Conservation (phyloP, 345 rosid species). For the Citrus unshiu region DNA sequence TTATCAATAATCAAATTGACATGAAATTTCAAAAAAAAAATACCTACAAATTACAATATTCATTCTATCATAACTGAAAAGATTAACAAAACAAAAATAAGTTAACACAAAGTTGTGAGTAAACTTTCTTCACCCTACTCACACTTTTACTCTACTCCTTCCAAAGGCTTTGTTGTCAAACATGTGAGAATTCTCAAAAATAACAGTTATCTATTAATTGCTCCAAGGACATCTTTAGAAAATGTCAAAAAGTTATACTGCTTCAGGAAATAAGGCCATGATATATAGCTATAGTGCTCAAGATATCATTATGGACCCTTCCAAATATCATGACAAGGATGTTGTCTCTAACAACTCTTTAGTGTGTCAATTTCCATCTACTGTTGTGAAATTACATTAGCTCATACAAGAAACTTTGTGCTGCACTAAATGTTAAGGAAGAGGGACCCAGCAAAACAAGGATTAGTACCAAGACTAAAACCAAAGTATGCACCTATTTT, state of each 20-base stretch:
- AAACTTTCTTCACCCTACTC: not conserved
- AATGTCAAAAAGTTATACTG: not conserved
- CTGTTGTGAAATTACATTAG: not conserved
- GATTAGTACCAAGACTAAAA: not conserved
- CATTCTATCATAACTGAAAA: not conserved
- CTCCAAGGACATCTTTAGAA: not conserved
- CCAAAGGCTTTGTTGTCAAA: not conserved
- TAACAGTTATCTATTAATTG: not conserved
- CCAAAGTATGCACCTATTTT: not conserved
- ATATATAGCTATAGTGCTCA: not conserved
- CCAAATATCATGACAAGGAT: not conserved
- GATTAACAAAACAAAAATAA: not conserved
- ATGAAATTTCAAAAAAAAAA: not conserved
- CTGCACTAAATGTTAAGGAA: not conserved
- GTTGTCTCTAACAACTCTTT: not conserved
- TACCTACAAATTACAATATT: not conserved
- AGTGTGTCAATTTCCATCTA: too few species aligned
- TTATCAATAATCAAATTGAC: not conserved
- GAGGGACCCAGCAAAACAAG: not conserved
- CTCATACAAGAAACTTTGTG: not conserved
- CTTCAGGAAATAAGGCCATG: not conserved
- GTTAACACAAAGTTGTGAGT: not conserved
- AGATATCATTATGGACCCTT: not conserved
- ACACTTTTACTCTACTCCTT: not conserved
- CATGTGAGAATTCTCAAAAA: not conserved